Percentiles rank a stretch among this genome's conserved stretches.
Conservation (phyloP, 2,329 filamentous ascomycete genomes). For the Trichoderma sp. region DNA sequence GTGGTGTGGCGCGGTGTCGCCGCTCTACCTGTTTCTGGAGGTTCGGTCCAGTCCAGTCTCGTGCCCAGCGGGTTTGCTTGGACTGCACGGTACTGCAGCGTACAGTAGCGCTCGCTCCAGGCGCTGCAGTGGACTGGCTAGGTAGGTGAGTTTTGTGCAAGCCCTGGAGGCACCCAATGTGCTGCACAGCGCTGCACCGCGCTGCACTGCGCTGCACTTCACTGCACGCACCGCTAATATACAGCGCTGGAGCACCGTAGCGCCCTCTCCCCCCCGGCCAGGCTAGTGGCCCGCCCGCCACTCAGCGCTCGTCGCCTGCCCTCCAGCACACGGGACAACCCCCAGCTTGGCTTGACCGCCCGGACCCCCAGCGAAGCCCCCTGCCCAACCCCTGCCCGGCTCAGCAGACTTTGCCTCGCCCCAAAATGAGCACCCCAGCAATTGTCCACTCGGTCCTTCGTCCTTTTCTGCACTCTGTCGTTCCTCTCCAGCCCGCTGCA, state of each 20-base stretch:
- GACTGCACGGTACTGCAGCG: not conserved
- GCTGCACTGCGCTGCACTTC: not conserved
- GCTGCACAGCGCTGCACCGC: no score
- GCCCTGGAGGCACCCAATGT: no score
- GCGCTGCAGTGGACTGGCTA: constrained; percentile 1
- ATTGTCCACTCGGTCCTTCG: constrained; percentile 19
- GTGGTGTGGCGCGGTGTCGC: constrained; percentile 17
- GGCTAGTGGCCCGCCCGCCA: constrained; percentile 19
- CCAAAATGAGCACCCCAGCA: constrained; percentile 19
- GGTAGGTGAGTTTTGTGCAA: no score
- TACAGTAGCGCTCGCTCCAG: not conserved
- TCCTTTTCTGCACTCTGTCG: constrained; percentile 13
- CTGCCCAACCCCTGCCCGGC: constrained; percentile 17
- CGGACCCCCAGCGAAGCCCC: constrained; percentile 3
- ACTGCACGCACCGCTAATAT: not conserved
- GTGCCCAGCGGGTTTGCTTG: not conserved
- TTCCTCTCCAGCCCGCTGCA: not conserved
- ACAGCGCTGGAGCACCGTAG: not conserved
- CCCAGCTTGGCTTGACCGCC: constrained; percentile 21
- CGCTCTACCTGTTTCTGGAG: not conserved
- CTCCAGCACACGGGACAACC: constrained; percentile 17
- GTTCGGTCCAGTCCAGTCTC: no score
- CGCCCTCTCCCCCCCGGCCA: constrained; percentile 4
- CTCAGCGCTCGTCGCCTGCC: constrained; percentile 12
- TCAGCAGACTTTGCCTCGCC: constrained; percentile 26